Conservation (phyloP, 805 yeast genomes). For the Hermanozyma aechmeae region DNA sequence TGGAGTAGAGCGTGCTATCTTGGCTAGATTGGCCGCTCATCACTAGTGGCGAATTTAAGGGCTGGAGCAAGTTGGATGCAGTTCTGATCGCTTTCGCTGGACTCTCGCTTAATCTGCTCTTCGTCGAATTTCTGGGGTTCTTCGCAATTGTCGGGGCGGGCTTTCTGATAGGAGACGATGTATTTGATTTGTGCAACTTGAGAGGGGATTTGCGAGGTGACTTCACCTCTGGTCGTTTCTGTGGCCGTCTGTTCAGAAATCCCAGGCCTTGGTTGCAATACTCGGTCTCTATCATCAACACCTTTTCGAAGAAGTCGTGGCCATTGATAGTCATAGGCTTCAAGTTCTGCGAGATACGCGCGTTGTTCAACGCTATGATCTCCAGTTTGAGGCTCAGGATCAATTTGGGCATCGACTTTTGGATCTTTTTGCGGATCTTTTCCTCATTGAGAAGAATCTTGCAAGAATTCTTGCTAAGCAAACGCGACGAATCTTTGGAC, state of each 20-base stretch:
- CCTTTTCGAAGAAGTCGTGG: constrained; percentile 33
- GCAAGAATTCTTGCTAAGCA: constrained; percentile 67
- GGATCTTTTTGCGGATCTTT: constrained; percentile 55
- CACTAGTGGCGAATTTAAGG: constrained; percentile 4
- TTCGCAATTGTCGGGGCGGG: no score
- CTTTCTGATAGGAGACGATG: no score
- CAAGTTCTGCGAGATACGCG: constrained; percentile 11
- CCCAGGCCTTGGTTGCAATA: no score
- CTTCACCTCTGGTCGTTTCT: no score
- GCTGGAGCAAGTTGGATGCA: no score
- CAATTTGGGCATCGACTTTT: constrained; percentile 60
- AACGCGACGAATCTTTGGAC: constrained; percentile 70
- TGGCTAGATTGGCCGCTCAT: constrained; percentile 1
- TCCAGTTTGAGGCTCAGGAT: constrained; percentile 41
- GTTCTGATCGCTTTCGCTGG: no score
- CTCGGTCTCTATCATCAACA: constrained; percentile 23
- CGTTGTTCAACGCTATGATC: constrained; percentile 39
- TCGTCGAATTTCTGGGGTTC: no score
- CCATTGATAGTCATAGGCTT: constrained; percentile 34
- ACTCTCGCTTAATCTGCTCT: no score
- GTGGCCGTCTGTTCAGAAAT: no score
- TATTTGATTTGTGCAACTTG: no score
- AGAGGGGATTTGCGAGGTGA: no score
- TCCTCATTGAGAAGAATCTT: constrained; percentile 76
- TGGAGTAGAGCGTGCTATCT: constrained; percentile 8